Conservation (phyloP, 768 basidiomycete species). For the Lyophyllum shimeji region DNA sequence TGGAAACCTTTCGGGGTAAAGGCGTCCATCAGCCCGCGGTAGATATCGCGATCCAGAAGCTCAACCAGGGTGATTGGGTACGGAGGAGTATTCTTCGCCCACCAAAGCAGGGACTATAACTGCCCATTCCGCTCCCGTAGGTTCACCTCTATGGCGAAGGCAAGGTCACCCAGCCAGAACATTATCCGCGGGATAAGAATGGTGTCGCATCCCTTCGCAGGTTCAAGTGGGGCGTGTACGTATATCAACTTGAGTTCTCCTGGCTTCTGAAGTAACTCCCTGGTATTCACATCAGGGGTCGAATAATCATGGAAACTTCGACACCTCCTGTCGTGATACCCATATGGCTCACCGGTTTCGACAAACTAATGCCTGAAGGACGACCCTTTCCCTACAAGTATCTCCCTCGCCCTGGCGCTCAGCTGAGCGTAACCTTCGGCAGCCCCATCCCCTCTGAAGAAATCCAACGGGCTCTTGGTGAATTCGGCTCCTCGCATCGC, state of each 20-base stretch:
- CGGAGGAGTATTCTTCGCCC: constrained; percentile 23
- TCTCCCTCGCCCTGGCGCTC: constrained; percentile 59
- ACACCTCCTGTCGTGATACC: constrained; percentile 81
- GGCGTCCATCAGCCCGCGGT: constrained; percentile 89
- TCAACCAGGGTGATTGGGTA: constrained; percentile 88
- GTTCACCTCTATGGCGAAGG: constrained; percentile 92
- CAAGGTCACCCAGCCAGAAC: constrained; percentile 74
- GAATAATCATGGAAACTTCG: constrained; percentile 66
- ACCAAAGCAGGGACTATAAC: neutral
- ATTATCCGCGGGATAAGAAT: constrained; percentile 39
- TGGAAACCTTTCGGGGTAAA: constrained; percentile 89
- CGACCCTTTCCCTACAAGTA: constrained; percentile 74
- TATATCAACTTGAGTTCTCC: constrained; percentile 20
- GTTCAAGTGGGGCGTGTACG: constrained; percentile 97
- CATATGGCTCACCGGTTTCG: constrained; percentile 89
- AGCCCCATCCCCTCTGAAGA: constrained; percentile 56
- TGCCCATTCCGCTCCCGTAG: constrained; percentile 37
- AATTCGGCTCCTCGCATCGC: neutral
- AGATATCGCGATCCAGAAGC: constrained; percentile 75
- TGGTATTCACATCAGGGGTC: constrained; percentile 50
- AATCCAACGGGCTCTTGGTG: constrained; percentile 24
- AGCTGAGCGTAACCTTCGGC: constrained; percentile 79
- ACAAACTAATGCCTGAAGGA: constrained; percentile 88
- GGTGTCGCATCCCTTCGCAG: constrained; percentile 57
- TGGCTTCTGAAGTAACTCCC: neutral